These are phyloP conservation scores for Cucurbita pepo DNA, from an alignment of 306 rosid species.

Conservation along the genomic window DNA sequence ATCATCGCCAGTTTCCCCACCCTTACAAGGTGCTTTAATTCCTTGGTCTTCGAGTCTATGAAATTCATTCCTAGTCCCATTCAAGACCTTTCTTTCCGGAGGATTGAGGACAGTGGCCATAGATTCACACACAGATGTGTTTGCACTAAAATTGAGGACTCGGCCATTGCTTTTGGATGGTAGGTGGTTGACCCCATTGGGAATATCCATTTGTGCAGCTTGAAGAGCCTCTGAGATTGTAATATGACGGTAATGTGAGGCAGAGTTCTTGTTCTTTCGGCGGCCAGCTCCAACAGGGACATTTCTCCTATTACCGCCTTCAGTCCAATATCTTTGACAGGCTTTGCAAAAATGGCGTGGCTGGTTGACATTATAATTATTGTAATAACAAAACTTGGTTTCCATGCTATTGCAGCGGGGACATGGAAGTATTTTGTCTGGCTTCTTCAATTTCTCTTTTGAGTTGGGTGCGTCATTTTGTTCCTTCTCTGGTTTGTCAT, in stretches of 20 bases:
- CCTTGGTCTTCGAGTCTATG: conserved; percentile 24
- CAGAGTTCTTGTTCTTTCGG: conserved; percentile 70
- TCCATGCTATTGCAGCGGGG: conserved; percentile 96
- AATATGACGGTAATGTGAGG: conserved; percentile 41
- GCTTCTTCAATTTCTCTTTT: conserved; percentile 71
- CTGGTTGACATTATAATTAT: conserved; percentile 76
- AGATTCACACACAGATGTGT: conserved; percentile 43
- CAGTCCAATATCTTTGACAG: conserved; percentile 94
- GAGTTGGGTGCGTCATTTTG: conserved; percentile 23
- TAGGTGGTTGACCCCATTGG: conserved; percentile 30
- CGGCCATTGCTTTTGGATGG: conserved; percentile 31
- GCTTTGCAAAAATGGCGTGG: conserved; percentile 95
- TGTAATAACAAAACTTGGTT: conserved; percentile 86
- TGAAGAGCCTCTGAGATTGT: conserved; percentile 65
- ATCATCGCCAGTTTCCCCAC: conserved; percentile 41
- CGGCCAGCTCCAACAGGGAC: conserved; percentile 95
- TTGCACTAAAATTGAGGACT: conserved; percentile 63
- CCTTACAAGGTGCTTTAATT: conserved; percentile 18
- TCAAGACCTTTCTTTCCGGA: conserved; percentile 31
- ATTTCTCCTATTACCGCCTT: conserved; percentile 88
- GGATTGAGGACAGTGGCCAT: conserved; percentile 36
- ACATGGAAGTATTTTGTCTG: conserved; percentile 73
- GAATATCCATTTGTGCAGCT: conserved; percentile 43
- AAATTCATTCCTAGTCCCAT: conserved; percentile 31
- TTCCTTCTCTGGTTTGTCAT: conserved; percentile 29